Base-by-base conservation (phyloP, 345 rosid genomes). In the Pelargonium nanum region DNA sequence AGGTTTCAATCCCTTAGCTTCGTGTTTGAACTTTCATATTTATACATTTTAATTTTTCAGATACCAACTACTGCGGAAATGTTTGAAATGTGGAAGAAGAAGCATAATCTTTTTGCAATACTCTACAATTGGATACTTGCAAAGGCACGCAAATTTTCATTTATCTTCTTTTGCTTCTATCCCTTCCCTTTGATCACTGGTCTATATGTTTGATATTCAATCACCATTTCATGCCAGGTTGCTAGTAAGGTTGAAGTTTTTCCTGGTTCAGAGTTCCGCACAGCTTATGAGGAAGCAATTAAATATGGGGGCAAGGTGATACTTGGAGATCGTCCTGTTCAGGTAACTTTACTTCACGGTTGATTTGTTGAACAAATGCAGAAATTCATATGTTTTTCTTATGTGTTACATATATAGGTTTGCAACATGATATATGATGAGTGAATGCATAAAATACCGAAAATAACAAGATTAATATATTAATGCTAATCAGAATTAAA, bases 51-150 rank as follows among this genome's bases (percentile, higher is more conserved):
- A 51, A 67, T 65, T 76, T 26, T 70, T 44, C 84, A 94, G 99
- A 80, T 94, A 19, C 97, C 99, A 44, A 86, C 93, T 24, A 21
- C 81, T 75, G 76, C 82, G 48, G 99, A 90, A 72, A 94, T 94
- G 99, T 65, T 90, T 57, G 95, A 88, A 40, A 86, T 83, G 85
- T 88, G 83, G 87, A 94, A 90, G 82, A 88, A 88, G 72, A 88
- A 88, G 52, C 86, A 88, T 56, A 94, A 90, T 64, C 66, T 75
- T 62, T 90, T 94, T 55, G 96, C 93, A 66, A 90, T 94, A 72
- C 84, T 94, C 48, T 88, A 90, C 58, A 80, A 91, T 77, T 90
- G 93, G 95, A 88, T 94, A 73, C 97, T 94, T 75, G 97, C 99
- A 52, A 88, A 88, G 97, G 99, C 65, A 81, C 22, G 72, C 59